Percentiles rank a stretch among this genome's conserved stretches.
Conservation (phyloP, 2,329 filamentous ascomycete genomes). For the Fusarium goolgardi region DNA sequence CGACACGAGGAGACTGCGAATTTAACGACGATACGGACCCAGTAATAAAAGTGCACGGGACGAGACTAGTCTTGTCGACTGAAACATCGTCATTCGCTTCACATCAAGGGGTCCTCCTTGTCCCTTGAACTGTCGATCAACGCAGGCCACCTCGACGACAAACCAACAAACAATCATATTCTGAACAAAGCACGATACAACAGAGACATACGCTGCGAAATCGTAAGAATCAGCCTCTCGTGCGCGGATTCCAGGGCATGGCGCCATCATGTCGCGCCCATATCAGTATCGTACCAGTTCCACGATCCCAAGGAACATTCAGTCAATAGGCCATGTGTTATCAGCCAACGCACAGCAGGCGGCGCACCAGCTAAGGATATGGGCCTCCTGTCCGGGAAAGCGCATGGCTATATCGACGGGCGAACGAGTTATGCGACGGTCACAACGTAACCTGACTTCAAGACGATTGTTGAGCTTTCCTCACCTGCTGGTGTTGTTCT, state of each 20-base stretch:
- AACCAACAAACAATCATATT: neutral
- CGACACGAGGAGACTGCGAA: neutral
- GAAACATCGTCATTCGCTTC: constrained; percentile 12
- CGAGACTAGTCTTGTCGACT: constrained; percentile 4
- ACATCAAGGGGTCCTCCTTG: constrained; percentile 36
- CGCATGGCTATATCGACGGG: constrained; percentile 51
- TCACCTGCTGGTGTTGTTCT: constrained; percentile 76
- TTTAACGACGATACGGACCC: neutral
- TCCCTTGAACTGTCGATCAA: constrained; percentile 32
- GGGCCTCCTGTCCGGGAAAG: constrained; percentile 57
- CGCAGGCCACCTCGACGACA: constrained; percentile 3
- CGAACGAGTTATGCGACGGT: constrained; percentile 45
- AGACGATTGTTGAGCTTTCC: constrained; percentile 70
- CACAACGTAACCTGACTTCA: constrained; percentile 59
- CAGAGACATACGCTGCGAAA: neutral
- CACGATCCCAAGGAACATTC: constrained; percentile 32
- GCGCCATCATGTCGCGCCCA: constrained; percentile 48
- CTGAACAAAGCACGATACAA: constrained; percentile 8
- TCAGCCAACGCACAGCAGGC: constrained; percentile 41
- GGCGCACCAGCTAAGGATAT: constrained; percentile 53
- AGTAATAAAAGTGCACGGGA: constrained; percentile 1
- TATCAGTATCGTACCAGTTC: constrained; percentile 35
- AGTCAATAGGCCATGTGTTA: constrained; percentile 42
- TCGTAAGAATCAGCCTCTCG: neutral
- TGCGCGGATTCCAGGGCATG: constrained; percentile 42